phyloP scores from a whole-genome alignment of 305 asterid genomes.

The Striga hermonthica region DNA sequence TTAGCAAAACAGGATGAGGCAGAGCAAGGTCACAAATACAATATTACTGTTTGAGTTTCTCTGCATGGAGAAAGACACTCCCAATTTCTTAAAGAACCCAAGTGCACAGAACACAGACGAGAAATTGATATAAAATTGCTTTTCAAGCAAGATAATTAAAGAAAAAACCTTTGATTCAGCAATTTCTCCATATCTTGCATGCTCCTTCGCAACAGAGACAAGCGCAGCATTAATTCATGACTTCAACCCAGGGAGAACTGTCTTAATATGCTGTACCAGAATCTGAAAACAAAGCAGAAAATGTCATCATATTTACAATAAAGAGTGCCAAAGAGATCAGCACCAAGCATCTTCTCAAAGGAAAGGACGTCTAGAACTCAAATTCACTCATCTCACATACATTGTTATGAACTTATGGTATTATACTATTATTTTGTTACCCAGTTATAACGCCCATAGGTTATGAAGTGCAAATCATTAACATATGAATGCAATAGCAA shows the following conservation, averaged over 20 bases:
- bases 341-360: neutral
- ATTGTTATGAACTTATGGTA: neutral
- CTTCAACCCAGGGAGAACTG: conserved; percentile 91
- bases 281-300: conserved; percentile 44
- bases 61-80: neutral
- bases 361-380: conserved; percentile 17
- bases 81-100: conserved; percentile 16
- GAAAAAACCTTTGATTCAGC: conserved; percentile 81
- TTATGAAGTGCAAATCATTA: neutral
- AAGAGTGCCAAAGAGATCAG: neutral
- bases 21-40: too few relatives aligned
- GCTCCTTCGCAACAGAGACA: conserved; percentile 95
- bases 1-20: too few relatives aligned
- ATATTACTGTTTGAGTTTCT: too few relatives aligned
- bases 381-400: conserved; percentile 19
- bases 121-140: too few relatives aligned
- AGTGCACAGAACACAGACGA: neutral
- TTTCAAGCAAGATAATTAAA: neutral
- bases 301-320: conserved; percentile 8
- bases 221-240: conserved; percentile 72
- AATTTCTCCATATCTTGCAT: conserved; percentile 90
- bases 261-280: conserved; percentile 82
- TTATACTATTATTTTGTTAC: conserved; percentile 11
- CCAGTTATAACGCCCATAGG: neutral
- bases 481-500: neutral